Evolutionary conservation across 2,329 filamentous ascomycete genomes (phyloP).

Genomic region (Alternaria viburni): DNA sequence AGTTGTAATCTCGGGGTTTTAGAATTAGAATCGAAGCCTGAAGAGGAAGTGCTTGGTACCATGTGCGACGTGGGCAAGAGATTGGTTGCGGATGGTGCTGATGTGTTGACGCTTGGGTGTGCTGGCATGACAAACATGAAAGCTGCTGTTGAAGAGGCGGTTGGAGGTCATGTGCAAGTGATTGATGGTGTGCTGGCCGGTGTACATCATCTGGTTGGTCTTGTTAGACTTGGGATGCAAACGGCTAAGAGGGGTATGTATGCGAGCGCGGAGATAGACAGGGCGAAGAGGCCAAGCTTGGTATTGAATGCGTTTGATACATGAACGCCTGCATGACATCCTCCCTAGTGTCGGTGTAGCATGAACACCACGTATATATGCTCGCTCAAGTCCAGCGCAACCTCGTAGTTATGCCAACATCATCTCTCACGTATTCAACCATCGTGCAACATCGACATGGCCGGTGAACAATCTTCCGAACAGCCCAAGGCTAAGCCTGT

Average conservation of each 20-base stretch:
- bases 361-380: background rate
- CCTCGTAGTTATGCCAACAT: background rate
- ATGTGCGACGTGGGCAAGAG: conserved; percentile 50
- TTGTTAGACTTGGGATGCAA: conserved; percentile 54
- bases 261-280: conserved; percentile 41
- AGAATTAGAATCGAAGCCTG: conserved; percentile 52
- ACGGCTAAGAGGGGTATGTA: conserved; percentile 56
- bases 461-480: background rate
- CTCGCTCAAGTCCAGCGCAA: background rate
- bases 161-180: conserved; percentile 55
- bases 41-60: conserved; percentile 48
- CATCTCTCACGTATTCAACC: background rate
- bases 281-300: background rate
- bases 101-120: conserved; percentile 55
- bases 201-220: conserved; percentile 54
- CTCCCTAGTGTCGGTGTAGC: background rate
- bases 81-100: conserved; percentile 52
- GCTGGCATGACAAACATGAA: conserved; percentile 59
- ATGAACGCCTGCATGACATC: background rate
- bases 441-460: background rate
- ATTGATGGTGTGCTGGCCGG: conserved; percentile 60
- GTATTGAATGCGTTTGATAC: background rate
- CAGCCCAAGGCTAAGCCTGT: background rate
- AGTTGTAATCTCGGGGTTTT: conserved; percentile 54
- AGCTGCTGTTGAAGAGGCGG: conserved; percentile 54